Conservation (phyloP, 192 early-diverging fungal genomes). For the Backusella tarrabulga region DNA sequence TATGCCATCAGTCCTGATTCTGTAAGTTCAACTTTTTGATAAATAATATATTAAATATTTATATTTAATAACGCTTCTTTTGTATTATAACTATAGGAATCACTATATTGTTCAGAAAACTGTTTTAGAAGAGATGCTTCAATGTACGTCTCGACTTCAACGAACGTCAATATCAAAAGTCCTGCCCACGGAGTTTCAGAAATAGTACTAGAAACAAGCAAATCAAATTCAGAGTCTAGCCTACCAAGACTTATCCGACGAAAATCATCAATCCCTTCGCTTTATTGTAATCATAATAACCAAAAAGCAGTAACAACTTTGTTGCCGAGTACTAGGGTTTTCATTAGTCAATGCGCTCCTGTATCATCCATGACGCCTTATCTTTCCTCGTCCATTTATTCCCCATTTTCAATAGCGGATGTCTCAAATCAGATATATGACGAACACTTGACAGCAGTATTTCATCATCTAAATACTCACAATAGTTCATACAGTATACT, state of each 20-base stretch:
- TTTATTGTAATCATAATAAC: neutral
- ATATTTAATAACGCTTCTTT: neutral
- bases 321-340: neutral
- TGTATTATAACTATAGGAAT: neutral
- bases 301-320: neutral
- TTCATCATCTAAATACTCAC: neutral
- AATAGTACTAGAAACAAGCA: neutral
- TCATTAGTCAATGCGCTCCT: neutral
- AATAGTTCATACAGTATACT: neutral
- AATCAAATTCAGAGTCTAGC: neutral
- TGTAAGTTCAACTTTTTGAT: conserved; percentile 5
- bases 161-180: neutral
- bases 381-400: neutral
- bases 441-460: neutral
- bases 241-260: neutral
- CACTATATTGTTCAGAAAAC: neutral
- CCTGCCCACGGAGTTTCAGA: neutral
- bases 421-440: neutral
- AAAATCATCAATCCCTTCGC: neutral
- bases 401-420: neutral
- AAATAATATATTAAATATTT: neutral
- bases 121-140: neutral
- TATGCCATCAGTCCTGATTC: conserved; percentile 15
- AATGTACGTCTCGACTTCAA: neutral
- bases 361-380: neutral